Evolutionary conservation across 257 asterid genomes (phyloP), one percentile per base, ranked within the genome.

Genomic region (Solanum lignicaule): DNA sequence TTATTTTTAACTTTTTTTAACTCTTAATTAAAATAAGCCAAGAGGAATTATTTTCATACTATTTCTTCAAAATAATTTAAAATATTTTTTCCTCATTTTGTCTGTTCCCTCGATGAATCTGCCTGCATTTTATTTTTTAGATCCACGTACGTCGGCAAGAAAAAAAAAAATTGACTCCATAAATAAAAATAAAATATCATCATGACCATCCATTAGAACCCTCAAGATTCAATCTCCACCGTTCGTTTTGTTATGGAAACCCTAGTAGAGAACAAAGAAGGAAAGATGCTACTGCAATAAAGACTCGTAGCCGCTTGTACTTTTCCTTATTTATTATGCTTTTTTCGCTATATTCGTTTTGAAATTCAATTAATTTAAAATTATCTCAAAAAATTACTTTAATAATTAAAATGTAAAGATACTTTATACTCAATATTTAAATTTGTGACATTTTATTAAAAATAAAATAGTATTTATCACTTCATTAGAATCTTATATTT

Each of bases 261-360:
- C 85, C 85, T 81, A 81, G 38, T 35, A 18, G 81, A 73, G 8
- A 20, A 9, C 46, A 73, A 20, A 33, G 81, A 73, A 35, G 52
- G 48, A 74, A 74, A 74, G 83, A 74, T 74, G 83, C 52, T 21
- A 74, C 52, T 36, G 83, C 52, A 35, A 36, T 36, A 21, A 74
- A 74, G 83, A 74, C 83, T 35, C 31, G 31, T 74, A 35, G 83
- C 83, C 48, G 83, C 52, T 35, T 74, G 29, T 21, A 35, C 83
- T 74, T 21, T 23, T 62, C 27, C 71, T 62, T 2, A 62, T 62
- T 62, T 62, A 62, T 68, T 1, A 66, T 27, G 16, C 4, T 27
- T 25, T 65, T 0, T 5, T 11, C 1, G 0, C 1, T 4, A 6
- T 27, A 13, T 27, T 0, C 7, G 0, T 1, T 3, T 66, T 0